phyloP scores from a whole-genome alignment of 2,329 filamentous ascomycete species.

The Pestalotiopsis sp. region DNA sequence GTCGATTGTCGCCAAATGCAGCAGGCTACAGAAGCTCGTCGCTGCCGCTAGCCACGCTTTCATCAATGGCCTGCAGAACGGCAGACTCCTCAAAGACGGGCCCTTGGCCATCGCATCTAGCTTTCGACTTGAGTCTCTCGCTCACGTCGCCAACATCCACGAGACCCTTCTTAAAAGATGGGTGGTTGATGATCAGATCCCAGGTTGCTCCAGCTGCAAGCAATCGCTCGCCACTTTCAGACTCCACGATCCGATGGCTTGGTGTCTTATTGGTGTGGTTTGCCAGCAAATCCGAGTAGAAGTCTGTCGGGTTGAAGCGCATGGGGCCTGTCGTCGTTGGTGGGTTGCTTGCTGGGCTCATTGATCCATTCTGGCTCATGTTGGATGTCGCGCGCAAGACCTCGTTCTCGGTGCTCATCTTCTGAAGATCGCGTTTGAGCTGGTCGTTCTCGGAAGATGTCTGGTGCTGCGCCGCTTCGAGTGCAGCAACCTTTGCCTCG shows the following conservation, averaged over 20 bases:
- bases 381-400: conserved; percentile 80
- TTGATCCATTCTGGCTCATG: conserved; percentile 36
- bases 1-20: not conserved
- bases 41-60: conserved; percentile 74
- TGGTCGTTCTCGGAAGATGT: conserved; percentile 84
- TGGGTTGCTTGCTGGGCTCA: conserved; percentile 45
- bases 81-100: conserved; percentile 83
- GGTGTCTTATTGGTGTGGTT: conserved; percentile 65
- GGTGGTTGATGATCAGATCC: conserved; percentile 85
- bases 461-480: conserved; percentile 74
- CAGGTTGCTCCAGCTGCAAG: conserved; percentile 80
- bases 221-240: conserved; percentile 67
- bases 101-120: conserved; percentile 83
- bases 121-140: conserved; percentile 73
- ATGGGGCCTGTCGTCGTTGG: conserved; percentile 67
- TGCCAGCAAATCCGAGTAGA: conserved; percentile 65
- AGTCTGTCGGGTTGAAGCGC: conserved; percentile 72
- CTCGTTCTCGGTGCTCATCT: conserved; percentile 87
- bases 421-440: conserved; percentile 81
- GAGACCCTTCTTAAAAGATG: conserved; percentile 73
- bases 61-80: conserved; percentile 74
- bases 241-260: conserved; percentile 69
- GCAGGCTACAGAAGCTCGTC: conserved; percentile 69
- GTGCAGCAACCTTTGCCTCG: conserved; percentile 77
- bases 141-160: conserved; percentile 84